phyloP scores from a whole-genome alignment of 192 early-diverging fungal species.

The Diversispora eburnea region DNA sequence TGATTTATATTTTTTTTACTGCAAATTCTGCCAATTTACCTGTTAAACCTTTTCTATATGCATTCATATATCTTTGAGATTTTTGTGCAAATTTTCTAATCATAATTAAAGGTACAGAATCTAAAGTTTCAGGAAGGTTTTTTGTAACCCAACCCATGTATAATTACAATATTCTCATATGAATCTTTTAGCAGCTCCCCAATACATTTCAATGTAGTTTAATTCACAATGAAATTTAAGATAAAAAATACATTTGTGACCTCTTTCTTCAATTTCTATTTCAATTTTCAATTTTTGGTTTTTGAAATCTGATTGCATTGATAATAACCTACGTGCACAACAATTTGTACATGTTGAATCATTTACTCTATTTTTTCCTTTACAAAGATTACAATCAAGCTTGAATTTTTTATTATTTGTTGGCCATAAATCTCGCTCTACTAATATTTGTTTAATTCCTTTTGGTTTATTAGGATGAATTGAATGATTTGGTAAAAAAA shows the following conservation, averaged over 20 bases:
- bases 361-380: no score
- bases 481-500: no score
- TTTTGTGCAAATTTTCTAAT: no score
- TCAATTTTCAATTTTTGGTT: slow-evolving; percentile 20
- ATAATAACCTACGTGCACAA: slow-evolving; percentile 22
- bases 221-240: background rate
- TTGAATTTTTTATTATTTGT: slow-evolving; percentile 19
- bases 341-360: no score
- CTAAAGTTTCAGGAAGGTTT: slow-evolving; percentile 28
- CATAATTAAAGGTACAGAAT: slow-evolving; percentile 8
- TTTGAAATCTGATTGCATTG: slow-evolving; percentile 33
- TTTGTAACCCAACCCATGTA: slow-evolving; percentile 27
- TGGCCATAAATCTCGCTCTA: background rate
- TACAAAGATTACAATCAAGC: background rate
- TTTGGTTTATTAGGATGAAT: background rate
- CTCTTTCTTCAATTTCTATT: no score
- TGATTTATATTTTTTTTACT: no score
- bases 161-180: slow-evolving; percentile 27
- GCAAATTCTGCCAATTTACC: no score
- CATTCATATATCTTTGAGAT: no score
- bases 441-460: slow-evolving; percentile 11
- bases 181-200: slow-evolving; percentile 31
- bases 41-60: no score
- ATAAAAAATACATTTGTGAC: no score
- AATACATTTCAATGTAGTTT: slow-evolving; percentile 35